These are phyloP conservation scores for Apiospora malaysiana DNA, from an alignment of 2,329 filamentous ascomycete genomes.

Conservation along the genomic window DNA sequence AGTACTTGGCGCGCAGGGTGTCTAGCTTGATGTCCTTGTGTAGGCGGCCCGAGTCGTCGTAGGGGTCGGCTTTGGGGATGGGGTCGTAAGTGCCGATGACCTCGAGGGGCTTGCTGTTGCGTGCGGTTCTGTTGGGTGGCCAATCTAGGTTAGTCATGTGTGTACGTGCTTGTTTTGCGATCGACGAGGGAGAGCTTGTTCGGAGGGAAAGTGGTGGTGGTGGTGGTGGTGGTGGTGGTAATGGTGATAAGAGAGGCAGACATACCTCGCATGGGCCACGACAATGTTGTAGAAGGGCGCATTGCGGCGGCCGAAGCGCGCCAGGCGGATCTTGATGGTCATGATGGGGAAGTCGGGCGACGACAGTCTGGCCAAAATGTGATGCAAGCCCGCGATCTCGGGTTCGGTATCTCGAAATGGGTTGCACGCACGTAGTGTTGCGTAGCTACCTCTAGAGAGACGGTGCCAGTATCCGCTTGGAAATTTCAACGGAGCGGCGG, in stretches of 20 bases:
- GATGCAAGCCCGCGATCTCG: slow-evolving; percentile 2
- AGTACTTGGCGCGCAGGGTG: slow-evolving; percentile 82
- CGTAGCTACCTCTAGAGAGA: neutral
- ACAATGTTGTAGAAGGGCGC: slow-evolving; percentile 98
- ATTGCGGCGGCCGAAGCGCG: slow-evolving; percentile 89
- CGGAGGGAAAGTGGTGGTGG: no score
- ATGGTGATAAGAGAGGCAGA: neutral
- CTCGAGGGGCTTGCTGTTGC: slow-evolving; percentile 88
- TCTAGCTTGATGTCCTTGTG: slow-evolving; percentile 95
- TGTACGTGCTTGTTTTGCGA: no score
- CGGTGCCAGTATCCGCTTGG: neutral
- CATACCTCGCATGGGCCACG: slow-evolving; percentile 86
- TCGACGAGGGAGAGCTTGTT: no score
- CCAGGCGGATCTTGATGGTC: slow-evolving; percentile 80
- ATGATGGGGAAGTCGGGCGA: neutral
- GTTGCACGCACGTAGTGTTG: neutral
- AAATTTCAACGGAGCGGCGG: slow-evolving; percentile 12
- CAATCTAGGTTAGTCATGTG: neutral
- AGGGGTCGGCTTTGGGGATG: slow-evolving; percentile 65
- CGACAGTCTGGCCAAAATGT: neutral
- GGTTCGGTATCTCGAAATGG: neutral
- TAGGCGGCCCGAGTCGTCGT: slow-evolving; percentile 67
- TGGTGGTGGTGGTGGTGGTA: neutral
- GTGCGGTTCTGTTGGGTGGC: slow-evolving; percentile 68
- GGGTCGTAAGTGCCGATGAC: slow-evolving; percentile 84